A percentile compares a stretch with the other conserved stretches of the same genome.
phyloP scores from a whole-genome alignment of 441 rosid species.

The Erodium chrysanthum region DNA sequence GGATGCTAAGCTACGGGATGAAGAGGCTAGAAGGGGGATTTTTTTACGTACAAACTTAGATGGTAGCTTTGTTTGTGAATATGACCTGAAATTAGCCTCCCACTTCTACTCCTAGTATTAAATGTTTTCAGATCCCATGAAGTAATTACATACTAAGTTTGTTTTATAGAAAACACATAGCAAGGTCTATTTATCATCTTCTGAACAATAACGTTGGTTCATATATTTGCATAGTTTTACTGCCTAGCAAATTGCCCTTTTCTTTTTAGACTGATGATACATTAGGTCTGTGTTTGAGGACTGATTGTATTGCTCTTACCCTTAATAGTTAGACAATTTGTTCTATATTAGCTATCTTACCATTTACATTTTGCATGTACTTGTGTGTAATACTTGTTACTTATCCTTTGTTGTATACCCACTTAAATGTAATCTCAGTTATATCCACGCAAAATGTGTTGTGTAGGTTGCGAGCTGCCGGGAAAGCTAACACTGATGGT shows the following conservation, averaged over 20 bases:
- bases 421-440: neutral
- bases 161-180: too few species aligned
- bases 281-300: too few species aligned
- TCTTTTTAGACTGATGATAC: too few species aligned
- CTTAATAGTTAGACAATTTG: too few species aligned
- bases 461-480: slow-evolving; percentile 35
- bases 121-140: neutral
- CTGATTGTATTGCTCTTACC: too few species aligned
- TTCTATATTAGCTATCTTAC: too few species aligned
- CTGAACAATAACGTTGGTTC: too few species aligned
- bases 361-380: too few species aligned
- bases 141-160: neutral
- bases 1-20: slow-evolving; percentile 42
- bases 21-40: slow-evolving; percentile 32
- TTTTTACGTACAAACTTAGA: neutral
- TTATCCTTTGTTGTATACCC: neutral
- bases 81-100: neutral
- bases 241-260: too few species aligned
- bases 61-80: neutral
- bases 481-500: slow-evolving; percentile 31
- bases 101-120: neutral
- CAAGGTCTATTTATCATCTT: too few species aligned
- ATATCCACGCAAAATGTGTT: neutral
- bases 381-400: neutral
- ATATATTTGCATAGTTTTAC: too few species aligned